Percentiles rank a stretch among this genome's conserved stretches.
Conservation (phyloP, 164 flowering plant genomes). For the Pachysandra terminalis region DNA sequence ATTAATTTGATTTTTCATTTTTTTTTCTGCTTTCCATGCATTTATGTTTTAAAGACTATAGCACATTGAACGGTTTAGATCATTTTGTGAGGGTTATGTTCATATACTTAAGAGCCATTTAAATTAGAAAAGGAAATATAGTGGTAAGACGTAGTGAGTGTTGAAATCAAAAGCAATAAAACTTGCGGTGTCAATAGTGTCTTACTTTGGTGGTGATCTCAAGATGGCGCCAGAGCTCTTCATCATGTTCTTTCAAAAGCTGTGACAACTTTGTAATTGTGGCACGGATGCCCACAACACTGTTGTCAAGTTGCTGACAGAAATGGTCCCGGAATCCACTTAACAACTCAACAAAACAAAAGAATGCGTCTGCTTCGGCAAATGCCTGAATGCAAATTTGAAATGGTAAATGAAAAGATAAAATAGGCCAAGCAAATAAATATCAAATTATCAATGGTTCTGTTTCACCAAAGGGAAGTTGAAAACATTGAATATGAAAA, state of each 20-base stretch:
- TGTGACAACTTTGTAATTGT: conserved; percentile 80
- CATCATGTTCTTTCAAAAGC: conserved; percentile 91
- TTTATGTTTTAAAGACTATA: too few species aligned
- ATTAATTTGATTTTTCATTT: too few species aligned
- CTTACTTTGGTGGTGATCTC: conserved; percentile 95
- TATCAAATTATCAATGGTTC: background rate
- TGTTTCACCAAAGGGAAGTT: background rate
- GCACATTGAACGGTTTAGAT: too few species aligned
- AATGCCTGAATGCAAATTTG: conserved; percentile 50
- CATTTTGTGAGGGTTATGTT: too few species aligned
- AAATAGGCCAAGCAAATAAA: background rate
- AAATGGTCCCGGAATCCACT: conserved; percentile 93
- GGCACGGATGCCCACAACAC: conserved; percentile 92
- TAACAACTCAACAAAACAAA: conserved; percentile 91
- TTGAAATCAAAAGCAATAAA: background rate
- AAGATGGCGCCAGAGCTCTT: conserved; percentile 99
- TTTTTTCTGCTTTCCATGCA: too few species aligned
- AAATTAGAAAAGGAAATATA: background rate
- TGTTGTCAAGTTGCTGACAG: conserved; percentile 96
- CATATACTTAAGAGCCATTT: background rate
- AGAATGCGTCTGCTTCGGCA: conserved; percentile 96
- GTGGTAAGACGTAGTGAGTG: background rate
- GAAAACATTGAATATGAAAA: too few species aligned
- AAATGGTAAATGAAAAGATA: conserved; percentile 12
- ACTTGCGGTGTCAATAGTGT: background rate